Base-by-base conservation (phyloP, 192 early-diverging fungal species). In the Coemansia javaensis region DNA sequence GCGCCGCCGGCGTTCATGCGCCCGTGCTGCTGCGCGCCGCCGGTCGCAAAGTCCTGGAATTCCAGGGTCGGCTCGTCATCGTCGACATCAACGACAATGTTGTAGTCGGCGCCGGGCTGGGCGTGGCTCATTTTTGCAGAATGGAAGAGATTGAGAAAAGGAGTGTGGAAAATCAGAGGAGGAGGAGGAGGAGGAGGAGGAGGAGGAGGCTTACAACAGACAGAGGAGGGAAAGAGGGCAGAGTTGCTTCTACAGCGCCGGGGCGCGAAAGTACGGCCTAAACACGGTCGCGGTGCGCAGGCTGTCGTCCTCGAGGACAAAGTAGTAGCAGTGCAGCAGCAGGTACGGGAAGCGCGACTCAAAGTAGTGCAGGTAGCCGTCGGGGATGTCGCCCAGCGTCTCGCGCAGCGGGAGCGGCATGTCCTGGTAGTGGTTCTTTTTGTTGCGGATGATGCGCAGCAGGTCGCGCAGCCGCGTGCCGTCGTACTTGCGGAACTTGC, bases 341-440 rank as follows among this genome's bases (percentile, higher is more conserved):
- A 98, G 60, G 27, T 80, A 78, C 7, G 94, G 94, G 63, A 96
- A 98, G 61, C 88, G 73, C 0, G 86, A 84, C 33, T 90, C 89
- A 59, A 94, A 98, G 58, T 95, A 98, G 39, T 75, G 67, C 52
- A 94, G 54, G 53, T 90, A 98, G 17, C 86, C 90, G 24, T 90
- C 85, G 9, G 94, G 94, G 3, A 90, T 76, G 25, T 86, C 76
- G 20, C 94, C 94, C 20, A 96, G 68, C 1, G 85, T 70, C 32
- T 79, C 72, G 51, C 90, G 83, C 15, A 90, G 85, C 53, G 82
- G 73, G 24, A 66, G 61, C 5, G 90, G 82, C 49, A 96, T 71
- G 63, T 98, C 94, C 61, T 94, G 91, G 65, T 91, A 98, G 59
- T 98, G 94, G 56, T 94, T 91, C 85, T 96, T 96, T 82, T 97